Percentiles rank a stretch among this genome's conserved stretches.
Conservation (phyloP, 192 early-diverging fungal species). For the Cladochytrium replicatum region DNA sequence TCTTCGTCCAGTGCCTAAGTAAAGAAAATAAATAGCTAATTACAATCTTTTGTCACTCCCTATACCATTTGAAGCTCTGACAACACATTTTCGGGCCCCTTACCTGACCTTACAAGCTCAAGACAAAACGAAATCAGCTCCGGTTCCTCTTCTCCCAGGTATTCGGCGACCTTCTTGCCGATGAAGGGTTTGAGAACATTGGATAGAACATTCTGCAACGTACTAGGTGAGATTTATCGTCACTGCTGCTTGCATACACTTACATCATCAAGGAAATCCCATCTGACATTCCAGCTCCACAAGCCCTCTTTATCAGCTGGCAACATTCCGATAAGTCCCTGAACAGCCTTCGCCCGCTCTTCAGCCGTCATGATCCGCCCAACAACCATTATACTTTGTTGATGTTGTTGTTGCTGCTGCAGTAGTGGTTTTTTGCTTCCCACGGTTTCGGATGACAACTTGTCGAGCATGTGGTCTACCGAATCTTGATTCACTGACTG, state of each 20-base stretch:
- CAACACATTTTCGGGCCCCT: constrained; percentile 54
- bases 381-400: constrained; percentile 20
- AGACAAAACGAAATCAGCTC: constrained; percentile 75
- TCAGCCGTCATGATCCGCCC: constrained; percentile 54
- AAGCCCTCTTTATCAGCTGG: constrained; percentile 59
- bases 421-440: constrained; percentile 6
- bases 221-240: constrained; percentile 4
- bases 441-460: constrained; percentile 18
- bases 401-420: background rate
- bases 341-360: constrained; percentile 52
- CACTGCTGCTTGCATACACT: constrained; percentile 5
- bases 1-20: constrained; percentile 77
- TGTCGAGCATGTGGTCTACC: constrained; percentile 15
- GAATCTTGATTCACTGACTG: background rate
- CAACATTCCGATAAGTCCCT: constrained; percentile 56
- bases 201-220: constrained; percentile 37
- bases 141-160: constrained; percentile 68
- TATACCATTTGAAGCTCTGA: constrained; percentile 64
- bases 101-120: constrained; percentile 53
- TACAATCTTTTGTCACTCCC: background rate
- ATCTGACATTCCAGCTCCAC: constrained; percentile 63
- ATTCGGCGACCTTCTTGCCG: constrained; percentile 66
- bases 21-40: background rate
- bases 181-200: constrained; percentile 68
- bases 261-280: constrained; percentile 67